A percentile compares a stretch with the other conserved stretches of the same genome.
Conservation (phyloP, 805 yeast genomes). For the Metschnikowia matae region DNA sequence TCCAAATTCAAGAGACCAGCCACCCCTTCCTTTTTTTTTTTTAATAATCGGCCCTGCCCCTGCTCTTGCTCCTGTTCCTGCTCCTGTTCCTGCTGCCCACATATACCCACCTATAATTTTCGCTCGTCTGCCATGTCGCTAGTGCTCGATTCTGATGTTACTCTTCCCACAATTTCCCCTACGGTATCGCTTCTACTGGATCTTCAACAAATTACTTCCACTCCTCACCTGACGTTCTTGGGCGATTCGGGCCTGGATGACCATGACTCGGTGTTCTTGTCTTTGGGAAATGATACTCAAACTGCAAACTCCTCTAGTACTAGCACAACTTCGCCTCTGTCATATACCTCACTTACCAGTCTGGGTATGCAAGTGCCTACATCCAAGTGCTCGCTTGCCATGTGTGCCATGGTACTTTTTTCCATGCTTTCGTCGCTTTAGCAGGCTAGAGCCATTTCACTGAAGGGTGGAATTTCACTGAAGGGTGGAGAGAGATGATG, state of each 20-base stretch:
- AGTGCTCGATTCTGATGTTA: slow-evolving; percentile 13
- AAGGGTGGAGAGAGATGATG: too few relatives aligned
- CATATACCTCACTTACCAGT: background rate
- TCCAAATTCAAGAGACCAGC: too few relatives aligned
- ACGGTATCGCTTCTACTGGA: slow-evolving; percentile 14
- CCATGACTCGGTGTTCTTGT: background rate
- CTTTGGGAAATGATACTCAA: slow-evolving; percentile 3
- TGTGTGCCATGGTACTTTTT: background rate
- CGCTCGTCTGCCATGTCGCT: slow-evolving; percentile 11
- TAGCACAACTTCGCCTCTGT: background rate
- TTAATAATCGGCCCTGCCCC: too few relatives aligned
- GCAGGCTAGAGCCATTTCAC: background rate
- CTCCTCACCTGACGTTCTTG: slow-evolving; percentile 1
- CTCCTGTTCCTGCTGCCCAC: too few relatives aligned
- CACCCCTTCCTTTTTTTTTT: too few relatives aligned
- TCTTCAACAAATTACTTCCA: slow-evolving; percentile 12
- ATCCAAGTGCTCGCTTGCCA: background rate
- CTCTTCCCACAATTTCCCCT: slow-evolving; percentile 5
- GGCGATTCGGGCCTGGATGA: background rate
- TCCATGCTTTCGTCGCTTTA: slow-evolving; percentile 1
- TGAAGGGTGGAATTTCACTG: background rate
- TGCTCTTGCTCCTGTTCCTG: too few relatives aligned
- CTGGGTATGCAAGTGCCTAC: background rate
- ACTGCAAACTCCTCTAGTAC: slow-evolving; percentile 4
- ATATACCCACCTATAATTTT: too few relatives aligned